These are phyloP conservation scores for Tetrapyrgos nigripes DNA, from an alignment of 1,284 basidiomycete genomes.

Conservation along the genomic window DNA sequence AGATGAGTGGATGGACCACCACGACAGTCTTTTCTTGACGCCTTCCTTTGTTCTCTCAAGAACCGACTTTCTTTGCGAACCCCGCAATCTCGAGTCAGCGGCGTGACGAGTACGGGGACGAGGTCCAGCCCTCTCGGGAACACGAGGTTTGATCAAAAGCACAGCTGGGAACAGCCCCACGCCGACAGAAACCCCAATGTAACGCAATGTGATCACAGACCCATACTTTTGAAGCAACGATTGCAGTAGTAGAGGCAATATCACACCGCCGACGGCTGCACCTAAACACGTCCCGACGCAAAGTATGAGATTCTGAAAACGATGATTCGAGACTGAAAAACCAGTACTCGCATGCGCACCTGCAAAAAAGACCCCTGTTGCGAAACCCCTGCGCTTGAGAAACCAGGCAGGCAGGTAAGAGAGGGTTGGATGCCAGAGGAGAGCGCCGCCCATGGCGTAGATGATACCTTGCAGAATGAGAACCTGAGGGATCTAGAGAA, in stretches of 20 bases:
- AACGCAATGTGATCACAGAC: constrained; percentile 31
- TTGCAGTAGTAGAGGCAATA: constrained; percentile 41
- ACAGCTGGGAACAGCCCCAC: constrained; percentile 30
- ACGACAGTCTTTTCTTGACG: no score
- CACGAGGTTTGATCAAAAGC: constrained; percentile 39
- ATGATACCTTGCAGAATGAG: constrained; percentile 44
- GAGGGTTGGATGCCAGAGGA: constrained; percentile 42
- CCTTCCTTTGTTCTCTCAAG: constrained; percentile 4
- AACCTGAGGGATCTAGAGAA: constrained; percentile 35
- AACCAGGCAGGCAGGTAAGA: constrained; percentile 53
- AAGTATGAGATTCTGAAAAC: constrained; percentile 39
- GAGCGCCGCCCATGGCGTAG: constrained; percentile 44
- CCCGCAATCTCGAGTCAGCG: constrained; percentile 24
- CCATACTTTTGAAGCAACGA: constrained; percentile 35
- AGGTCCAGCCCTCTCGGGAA: constrained; percentile 31
- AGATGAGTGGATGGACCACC: constrained; percentile 29
- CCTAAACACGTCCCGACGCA: constrained; percentile 45
- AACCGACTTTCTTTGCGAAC: not conserved
- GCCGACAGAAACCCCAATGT: constrained; percentile 31
- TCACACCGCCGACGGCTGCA: constrained; percentile 40
- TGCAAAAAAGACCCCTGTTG: constrained; percentile 48
- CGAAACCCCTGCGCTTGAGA: constrained; percentile 43
- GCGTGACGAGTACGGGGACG: no score
- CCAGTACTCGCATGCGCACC: constrained; percentile 30
- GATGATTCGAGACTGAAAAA: not conserved